Percentiles rank a stretch among this genome's conserved stretches.
Evolutionary conservation across 257 asterid species (phyloP).

Genomic region (Fraxinus americana): DNA sequence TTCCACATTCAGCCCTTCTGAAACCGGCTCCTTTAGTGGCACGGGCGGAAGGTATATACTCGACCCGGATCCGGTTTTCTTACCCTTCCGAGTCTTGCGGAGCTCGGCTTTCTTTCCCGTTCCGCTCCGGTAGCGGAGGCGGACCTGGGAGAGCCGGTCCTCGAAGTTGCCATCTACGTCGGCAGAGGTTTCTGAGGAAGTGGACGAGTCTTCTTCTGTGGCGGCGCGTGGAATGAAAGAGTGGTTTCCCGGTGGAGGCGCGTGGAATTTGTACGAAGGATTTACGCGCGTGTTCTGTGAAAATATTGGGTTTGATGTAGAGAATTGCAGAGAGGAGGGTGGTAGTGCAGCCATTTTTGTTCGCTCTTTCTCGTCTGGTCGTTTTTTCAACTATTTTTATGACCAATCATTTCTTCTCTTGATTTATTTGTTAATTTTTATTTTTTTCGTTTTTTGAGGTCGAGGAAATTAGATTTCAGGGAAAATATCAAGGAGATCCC

Average conservation of each 20-base stretch:
- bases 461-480: conserved; percentile 12
- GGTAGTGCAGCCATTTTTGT: conserved; percentile 71
- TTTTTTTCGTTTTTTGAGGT: conserved; percentile 27
- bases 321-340: conserved; percentile 63
- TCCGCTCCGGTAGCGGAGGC: conserved; percentile 80
- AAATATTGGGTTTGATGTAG: conserved; percentile 48
- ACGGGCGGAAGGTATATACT: conserved; percentile 82
- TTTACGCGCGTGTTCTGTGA: conserved; percentile 37
- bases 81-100: conserved; percentile 64
- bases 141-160: conserved; percentile 62
- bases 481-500: conserved; percentile 6
- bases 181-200: conserved; percentile 38
- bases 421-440: background rate
- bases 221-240: conserved; percentile 50
- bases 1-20: conserved; percentile 79
- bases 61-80: conserved; percentile 62
- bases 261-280: conserved; percentile 26
- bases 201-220: conserved; percentile 48
- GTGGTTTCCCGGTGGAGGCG: conserved; percentile 23
- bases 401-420: conserved; percentile 18
- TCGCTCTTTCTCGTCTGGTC: conserved; percentile 1
- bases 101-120: conserved; percentile 80
- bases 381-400: background rate
- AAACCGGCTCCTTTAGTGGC: conserved; percentile 61
- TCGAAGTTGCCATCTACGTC: conserved; percentile 65